Evolutionary conservation across 495 filamentous ascomycete species (phyloP).

Genomic region (Acidiella bohemica): DNA sequence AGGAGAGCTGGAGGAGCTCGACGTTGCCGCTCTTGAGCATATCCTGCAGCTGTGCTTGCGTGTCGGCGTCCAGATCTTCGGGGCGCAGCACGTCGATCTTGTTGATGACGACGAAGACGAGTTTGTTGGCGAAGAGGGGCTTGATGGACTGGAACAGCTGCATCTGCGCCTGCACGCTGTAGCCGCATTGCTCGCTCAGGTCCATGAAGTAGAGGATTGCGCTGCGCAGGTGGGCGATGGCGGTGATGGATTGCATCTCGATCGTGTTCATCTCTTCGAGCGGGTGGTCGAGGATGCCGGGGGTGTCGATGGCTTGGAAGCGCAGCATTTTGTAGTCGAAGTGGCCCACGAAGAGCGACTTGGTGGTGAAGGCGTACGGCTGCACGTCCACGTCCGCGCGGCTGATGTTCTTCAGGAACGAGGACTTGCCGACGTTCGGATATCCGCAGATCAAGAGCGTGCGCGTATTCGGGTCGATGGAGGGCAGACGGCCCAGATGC

Average conservation of each 20-base stretch:
- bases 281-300: conserved; percentile 92
- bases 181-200: conserved; percentile 93
- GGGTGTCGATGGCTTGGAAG: conserved; percentile 81
- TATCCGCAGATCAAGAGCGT: conserved; percentile 94
- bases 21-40: conserved; percentile 70
- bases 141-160: conserved; percentile 89
- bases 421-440: conserved; percentile 95
- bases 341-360: conserved; percentile 92
- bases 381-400: conserved; percentile 95
- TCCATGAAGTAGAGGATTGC: conserved; percentile 98
- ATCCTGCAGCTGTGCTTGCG: conserved; percentile 60
- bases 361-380: conserved; percentile 97
- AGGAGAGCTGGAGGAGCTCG: conserved; percentile 81
- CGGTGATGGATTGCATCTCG: conserved; percentile 96
- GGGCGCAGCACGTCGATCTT: conserved; percentile 87
- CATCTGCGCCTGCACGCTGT: conserved; percentile 82
- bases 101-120: conserved; percentile 92
- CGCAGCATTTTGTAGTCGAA: conserved; percentile 98
- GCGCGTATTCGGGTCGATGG: conserved; percentile 91
- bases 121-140: conserved; percentile 91
- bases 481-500: conserved; percentile 92
- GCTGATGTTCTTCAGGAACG: conserved; percentile 80
- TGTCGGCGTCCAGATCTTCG: conserved; percentile 74
- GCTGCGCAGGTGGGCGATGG: conserved; percentile 87
- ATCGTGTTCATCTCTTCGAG: conserved; percentile 99